Base-by-base conservation (phyloP, 192 early-diverging fungal species). In the Coemansia umbellata region DNA sequence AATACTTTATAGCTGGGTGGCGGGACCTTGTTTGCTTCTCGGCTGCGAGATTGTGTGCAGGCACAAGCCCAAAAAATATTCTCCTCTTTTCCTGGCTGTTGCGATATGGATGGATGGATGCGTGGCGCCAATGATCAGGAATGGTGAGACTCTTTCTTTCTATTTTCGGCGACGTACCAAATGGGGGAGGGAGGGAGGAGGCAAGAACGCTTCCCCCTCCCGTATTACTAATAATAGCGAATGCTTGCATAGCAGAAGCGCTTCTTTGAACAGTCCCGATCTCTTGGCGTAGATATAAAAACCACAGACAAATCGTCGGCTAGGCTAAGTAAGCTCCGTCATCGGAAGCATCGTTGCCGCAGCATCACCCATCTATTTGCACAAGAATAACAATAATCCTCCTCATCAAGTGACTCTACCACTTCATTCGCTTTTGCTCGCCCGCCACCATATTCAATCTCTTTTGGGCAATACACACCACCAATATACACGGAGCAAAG, bases 201-300 rank as follows among this genome's bases (percentile, higher is more conserved):
- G 33, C 10, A 2, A 35, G 33, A 35, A 35, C 19, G 21, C 8
- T 23, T 15, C 33, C 31, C 35, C 26, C 36, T 14, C 31, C 48
- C 8, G 13, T 32, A 55, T 55, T 55, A 63, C 47, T 63, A 63
- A 51, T 50, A 37, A 50, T 55, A 63, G 53, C 43, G 53, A 24
- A 33, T 44, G 42, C 24, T 9, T 19, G 49, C 43, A 45, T 37
- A 32, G 31, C 37, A 48, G 26, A 26, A 31, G 53, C 15, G 40
- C 55, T 37, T 41, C 42, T 31, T 28, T 40, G 53, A 40, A 43
- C 19, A 24, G 24, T 2, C 11, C 53, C 24, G 53, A 43, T 32
- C 36, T 53, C 59, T 61, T 61, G 59, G 59, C 50, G n/a, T 40
- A 28, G 15, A 45, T 55, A 63, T 63, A 63, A 36, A 59, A 55